These are phyloP conservation scores for Pseudogymnoascus sp. DNA, from an alignment of 2,329 filamentous ascomycete genomes.

Conservation along the genomic window DNA sequence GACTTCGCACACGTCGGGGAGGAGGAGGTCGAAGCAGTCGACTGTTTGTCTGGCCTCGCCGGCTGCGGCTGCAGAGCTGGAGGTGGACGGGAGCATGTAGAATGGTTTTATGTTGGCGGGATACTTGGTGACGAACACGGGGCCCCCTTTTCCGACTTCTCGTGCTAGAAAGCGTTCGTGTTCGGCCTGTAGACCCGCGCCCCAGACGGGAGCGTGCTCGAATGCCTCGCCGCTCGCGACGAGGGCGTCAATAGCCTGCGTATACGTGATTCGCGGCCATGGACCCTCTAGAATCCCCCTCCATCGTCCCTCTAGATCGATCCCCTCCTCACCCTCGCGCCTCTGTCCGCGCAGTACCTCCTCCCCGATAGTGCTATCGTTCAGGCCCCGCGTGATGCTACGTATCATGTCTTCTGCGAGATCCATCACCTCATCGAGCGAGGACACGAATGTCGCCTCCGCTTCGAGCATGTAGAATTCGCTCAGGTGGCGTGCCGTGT, in stretches of 20 bases:
- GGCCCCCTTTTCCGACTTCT: constrained; percentile 47
- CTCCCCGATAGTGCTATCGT: constrained; percentile 40
- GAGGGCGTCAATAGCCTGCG: constrained; percentile 64
- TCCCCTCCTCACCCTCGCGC: constrained; percentile 25
- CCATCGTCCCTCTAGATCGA: constrained; percentile 62
- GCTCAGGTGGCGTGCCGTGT: constrained; percentile 87
- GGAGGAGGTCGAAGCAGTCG: constrained; percentile 64
- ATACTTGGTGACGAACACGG: constrained; percentile 90
- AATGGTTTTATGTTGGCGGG: constrained; percentile 87
- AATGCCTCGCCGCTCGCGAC: constrained; percentile 54
- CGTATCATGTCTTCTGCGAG: constrained; percentile 74
- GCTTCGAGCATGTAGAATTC: constrained; percentile 99
- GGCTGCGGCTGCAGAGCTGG: background rate
- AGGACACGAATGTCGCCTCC: constrained; percentile 71
- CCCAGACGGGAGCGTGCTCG: constrained; percentile 61
- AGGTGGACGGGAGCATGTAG: constrained; percentile 61
- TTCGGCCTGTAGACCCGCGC: constrained; percentile 72
- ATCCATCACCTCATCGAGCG: constrained; percentile 65
- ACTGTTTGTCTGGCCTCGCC: constrained; percentile 40
- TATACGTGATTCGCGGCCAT: constrained; percentile 83
- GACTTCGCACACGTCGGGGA: constrained; percentile 61
- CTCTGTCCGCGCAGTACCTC: constrained; percentile 46
- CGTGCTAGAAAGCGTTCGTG: constrained; percentile 85
- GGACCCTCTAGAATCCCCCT: constrained; percentile 46
- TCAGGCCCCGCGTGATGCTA: constrained; percentile 39